Evolutionary conservation across 306 rosid genomes (phyloP).

Genomic region (Argentina anserina): DNA sequence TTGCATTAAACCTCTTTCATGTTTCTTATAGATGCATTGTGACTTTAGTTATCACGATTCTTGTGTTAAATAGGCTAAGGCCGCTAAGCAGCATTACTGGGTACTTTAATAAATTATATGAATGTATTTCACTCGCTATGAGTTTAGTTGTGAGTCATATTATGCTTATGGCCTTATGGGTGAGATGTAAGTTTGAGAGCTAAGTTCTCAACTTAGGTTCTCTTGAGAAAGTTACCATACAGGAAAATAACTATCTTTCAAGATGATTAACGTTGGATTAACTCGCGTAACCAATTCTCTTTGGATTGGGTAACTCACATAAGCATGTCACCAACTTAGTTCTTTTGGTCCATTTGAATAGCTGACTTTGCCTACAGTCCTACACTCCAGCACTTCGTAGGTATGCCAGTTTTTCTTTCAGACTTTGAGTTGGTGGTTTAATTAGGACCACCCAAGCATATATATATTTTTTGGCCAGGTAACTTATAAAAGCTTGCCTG

Average conservation of each 20-base stretch:
- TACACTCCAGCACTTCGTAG: background rate
- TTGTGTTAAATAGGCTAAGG: background rate
- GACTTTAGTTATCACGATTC: background rate
- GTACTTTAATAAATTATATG: constrained; percentile 4
- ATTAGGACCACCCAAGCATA: background rate
- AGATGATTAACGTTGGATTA: background rate
- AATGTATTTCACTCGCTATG: background rate
- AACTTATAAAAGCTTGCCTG: background rate
- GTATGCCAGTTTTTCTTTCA: background rate
- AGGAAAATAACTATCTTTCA: background rate
- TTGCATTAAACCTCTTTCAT: background rate
- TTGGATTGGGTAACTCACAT: background rate
- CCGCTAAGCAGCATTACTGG: background rate
- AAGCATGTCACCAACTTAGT: background rate
- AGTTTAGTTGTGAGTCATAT: too few relatives aligned
- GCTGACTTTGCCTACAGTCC: background rate
- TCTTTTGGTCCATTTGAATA: background rate
- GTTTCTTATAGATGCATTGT: background rate
- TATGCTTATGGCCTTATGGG: too few relatives aligned
- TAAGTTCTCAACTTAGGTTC: background rate
- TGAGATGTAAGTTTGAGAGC: background rate
- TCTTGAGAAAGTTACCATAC: background rate
- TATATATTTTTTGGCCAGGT: background rate
- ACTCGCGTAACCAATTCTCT: background rate
- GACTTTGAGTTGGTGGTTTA: background rate